Conservation (phyloP, 2,329 filamentous ascomycete species). For the Ceratocystis papillata region DNA sequence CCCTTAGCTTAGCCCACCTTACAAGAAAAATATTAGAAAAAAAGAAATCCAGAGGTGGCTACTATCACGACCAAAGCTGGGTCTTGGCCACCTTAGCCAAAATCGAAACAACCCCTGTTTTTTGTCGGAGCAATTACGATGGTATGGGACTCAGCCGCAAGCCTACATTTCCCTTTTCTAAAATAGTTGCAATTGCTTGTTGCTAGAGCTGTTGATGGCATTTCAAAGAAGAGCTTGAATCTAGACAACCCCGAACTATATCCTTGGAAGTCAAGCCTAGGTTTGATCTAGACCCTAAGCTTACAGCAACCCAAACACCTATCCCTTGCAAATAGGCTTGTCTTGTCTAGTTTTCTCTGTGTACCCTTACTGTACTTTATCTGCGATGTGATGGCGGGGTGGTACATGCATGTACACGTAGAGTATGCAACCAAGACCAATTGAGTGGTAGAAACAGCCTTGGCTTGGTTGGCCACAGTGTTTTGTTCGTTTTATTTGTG, state of each 20-base stretch:
- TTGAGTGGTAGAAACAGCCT: neutral
- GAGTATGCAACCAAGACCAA: neutral
- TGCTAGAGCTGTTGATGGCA: neutral
- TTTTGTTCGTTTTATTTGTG: neutral
- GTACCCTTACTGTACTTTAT: slow-evolving; percentile 5
- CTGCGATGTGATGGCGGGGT: slow-evolving; percentile 9
- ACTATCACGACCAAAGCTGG: neutral
- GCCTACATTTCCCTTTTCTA: neutral
- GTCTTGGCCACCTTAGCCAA: neutral
- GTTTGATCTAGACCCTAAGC: neutral
- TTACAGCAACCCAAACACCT: neutral
- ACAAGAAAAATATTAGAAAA: neutral
- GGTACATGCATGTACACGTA: slow-evolving; percentile 7
- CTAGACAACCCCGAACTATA: no score
- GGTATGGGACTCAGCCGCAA: neutral
- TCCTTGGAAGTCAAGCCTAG: neutral
- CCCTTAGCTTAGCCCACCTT: neutral
- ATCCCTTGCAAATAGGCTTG: neutral
- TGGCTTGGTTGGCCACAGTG: neutral
- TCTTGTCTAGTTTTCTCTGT: neutral
- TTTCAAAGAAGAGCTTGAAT: no score
- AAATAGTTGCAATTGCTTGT: neutral
- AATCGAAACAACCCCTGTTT: neutral
- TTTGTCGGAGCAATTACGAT: neutral
- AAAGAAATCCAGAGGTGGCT: neutral